Percentiles rank a stretch among this genome's conserved stretches.
These are phyloP conservation scores for Spergularia marina DNA, from an alignment of 148 eudicot species.

Conservation along the genomic window DNA sequence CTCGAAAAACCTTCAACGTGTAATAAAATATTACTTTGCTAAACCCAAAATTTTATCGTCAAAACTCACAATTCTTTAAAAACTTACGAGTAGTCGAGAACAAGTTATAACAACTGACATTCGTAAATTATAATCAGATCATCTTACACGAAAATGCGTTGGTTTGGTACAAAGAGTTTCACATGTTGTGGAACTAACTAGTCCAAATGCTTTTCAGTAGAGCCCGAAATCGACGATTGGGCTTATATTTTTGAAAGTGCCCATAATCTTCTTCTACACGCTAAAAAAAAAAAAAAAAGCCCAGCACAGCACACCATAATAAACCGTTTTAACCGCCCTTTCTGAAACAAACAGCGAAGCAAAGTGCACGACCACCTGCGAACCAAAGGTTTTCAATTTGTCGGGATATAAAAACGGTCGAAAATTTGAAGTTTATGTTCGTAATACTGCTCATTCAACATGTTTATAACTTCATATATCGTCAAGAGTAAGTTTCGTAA, in stretches of 20 bases:
- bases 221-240: slow-evolving; percentile 1
- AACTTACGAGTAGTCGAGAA: too few species aligned
- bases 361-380: background rate
- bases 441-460: background rate
- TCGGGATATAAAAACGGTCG: background rate
- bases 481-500: background rate
- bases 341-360: background rate
- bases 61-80: too few species aligned
- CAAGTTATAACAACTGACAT: too few species aligned
- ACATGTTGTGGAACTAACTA: too few species aligned
- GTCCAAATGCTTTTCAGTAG: too few species aligned
- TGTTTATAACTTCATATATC: background rate
- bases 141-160: too few species aligned
- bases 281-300: background rate
- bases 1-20: too few species aligned
- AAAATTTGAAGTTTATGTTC: background rate
- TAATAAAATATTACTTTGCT: too few species aligned
- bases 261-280: background rate
- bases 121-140: too few species aligned
- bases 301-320: background rate
- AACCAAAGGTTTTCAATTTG: background rate
- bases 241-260: background rate
- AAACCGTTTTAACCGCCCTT: background rate
- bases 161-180: too few species aligned
- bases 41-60: too few species aligned